These are phyloP conservation scores for Lactarius psammicola DNA, from an alignment of 768 basidiomycete genomes.

Conservation along the genomic window DNA sequence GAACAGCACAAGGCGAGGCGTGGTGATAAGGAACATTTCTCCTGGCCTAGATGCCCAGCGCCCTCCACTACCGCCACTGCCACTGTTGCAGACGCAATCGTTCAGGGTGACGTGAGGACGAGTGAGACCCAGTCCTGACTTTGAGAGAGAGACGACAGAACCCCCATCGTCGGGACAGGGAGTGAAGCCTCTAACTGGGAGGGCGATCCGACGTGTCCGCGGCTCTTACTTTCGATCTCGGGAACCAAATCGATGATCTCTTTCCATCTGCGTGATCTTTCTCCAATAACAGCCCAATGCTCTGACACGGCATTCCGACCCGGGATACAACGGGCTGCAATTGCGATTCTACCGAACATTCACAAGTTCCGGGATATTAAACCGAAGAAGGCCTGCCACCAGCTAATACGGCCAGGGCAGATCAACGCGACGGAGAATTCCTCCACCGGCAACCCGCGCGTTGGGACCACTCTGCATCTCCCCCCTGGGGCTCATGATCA, in stretches of 20 bases:
- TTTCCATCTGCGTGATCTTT: constrained; percentile 17
- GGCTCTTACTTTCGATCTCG: constrained; percentile 27
- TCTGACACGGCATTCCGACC: constrained; percentile 26
- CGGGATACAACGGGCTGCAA: constrained; percentile 22
- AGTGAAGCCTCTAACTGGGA: constrained; percentile 22
- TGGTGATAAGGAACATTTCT: constrained; percentile 50
- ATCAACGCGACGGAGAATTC: constrained; percentile 19
- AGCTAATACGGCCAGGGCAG: constrained; percentile 23
- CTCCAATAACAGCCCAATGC: constrained; percentile 25
- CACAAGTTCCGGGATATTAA: constrained; percentile 29
- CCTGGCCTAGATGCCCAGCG: constrained; percentile 21
- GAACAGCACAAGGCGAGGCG: constrained; percentile 49
- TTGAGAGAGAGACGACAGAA: constrained; percentile 2
- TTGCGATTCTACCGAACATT: constrained; percentile 29
- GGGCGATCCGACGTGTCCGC: constrained; percentile 25
- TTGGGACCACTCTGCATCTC: constrained; percentile 10
- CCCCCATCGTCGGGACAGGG: constrained; percentile 29
- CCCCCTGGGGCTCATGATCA: constrained; percentile 18
- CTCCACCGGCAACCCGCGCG: constrained; percentile 23
- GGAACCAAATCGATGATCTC: constrained; percentile 29
- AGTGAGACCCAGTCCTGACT: constrained; percentile 4
- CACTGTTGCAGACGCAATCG: constrained; percentile 12
- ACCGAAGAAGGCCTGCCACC: constrained; percentile 25
- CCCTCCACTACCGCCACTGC: constrained; percentile 17
- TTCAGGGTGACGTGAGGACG: constrained; percentile 5